Evolutionary conservation across 176 grass and related monocot genomes (phyloP), one percentile per base, ranked within the genome.

Genomic region (Oryza meridionalis): DNA sequence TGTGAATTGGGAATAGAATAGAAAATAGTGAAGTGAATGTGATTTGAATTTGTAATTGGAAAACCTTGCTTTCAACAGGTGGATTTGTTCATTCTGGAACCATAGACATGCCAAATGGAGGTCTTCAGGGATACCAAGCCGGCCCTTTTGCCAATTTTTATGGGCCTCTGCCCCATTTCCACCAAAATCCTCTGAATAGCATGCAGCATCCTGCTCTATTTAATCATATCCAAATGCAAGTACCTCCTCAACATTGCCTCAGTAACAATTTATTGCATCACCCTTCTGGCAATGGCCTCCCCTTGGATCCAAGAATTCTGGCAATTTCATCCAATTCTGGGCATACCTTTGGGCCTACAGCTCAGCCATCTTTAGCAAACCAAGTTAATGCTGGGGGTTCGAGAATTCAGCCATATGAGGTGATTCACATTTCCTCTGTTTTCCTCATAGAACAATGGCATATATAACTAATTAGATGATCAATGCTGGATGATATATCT

Each of bases 401-500:
- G 67, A 84, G 91, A 86, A 77, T 73, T 71, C 71, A 84, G 42
- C 78, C 73, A 70, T 70, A 88, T 77, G 84, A 90, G 91, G 91
- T 92, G 59, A 80, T 78, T 86, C 47, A 64, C 25, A 46, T 72
- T 84, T 77, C 45, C n/a, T 64, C 4, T 67, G 7, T 47, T 86
- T 37, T 75, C 31, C 21, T 75, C 73, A 47, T 81, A 17, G 37
- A 74, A 65, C 58, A 17, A 65, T 61, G 44, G 25, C 45, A 59
- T 81, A 65, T 55, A 85, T 77, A 35, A 66, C 9, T 44, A 78
- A 40, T 85, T 76, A 53, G 32, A 77, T 77, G 40, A 35, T 70
- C 8, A 5, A 64, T 77, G 45, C 47, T 86, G 37, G 44, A 40
- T 76, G 76, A 55, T 72, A 69, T 45, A 45, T 76, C 37, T 72